Evolutionary conservation across 116 monocot species (phyloP).

Genomic region (Papilionanthe hybrid): DNA sequence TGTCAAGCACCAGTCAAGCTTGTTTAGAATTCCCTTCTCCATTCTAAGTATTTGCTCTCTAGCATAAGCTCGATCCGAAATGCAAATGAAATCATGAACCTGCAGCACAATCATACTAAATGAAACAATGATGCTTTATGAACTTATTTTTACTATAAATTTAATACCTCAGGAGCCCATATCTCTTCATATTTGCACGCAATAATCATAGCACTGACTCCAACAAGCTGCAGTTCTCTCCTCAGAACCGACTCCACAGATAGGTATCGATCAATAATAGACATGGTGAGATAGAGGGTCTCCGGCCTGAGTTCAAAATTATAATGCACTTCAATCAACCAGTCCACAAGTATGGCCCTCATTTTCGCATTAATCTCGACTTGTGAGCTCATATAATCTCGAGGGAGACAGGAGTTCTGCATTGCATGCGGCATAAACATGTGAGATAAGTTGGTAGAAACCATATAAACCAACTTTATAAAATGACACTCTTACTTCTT

Average conservation of each 20-base stretch:
- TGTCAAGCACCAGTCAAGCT: constrained; percentile 74
- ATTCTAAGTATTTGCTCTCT: constrained; percentile 52
- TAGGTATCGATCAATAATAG: constrained; percentile 71
- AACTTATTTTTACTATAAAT: background rate
- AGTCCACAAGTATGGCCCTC: constrained; percentile 80
- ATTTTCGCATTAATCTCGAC: constrained; percentile 70
- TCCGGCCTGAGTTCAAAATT: constrained; percentile 88
- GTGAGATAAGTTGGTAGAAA: background rate
- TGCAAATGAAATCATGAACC: constrained; percentile 71
- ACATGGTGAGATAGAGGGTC: constrained; percentile 73
- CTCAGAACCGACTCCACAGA: constrained; percentile 44
- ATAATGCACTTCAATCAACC: constrained; percentile 86
- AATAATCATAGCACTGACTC: constrained; percentile 76
- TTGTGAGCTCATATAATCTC: constrained; percentile 71
- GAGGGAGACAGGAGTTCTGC: constrained; percentile 38
- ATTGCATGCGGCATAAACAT: background rate
- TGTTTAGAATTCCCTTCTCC: constrained; percentile 82
- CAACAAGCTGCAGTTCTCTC: constrained; percentile 84
- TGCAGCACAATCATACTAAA: constrained; percentile 13
- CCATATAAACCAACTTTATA: no score
- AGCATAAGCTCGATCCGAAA: constrained; percentile 53
- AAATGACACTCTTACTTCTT: constrained; percentile 17
- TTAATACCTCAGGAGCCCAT: constrained; percentile 78
- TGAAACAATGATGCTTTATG: background rate
- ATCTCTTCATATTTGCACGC: constrained; percentile 96